Evolutionary conservation across 2,329 filamentous ascomycete species (phyloP), one percentile per base, ranked within the genome.

Genomic region (Nemania sp.): DNA sequence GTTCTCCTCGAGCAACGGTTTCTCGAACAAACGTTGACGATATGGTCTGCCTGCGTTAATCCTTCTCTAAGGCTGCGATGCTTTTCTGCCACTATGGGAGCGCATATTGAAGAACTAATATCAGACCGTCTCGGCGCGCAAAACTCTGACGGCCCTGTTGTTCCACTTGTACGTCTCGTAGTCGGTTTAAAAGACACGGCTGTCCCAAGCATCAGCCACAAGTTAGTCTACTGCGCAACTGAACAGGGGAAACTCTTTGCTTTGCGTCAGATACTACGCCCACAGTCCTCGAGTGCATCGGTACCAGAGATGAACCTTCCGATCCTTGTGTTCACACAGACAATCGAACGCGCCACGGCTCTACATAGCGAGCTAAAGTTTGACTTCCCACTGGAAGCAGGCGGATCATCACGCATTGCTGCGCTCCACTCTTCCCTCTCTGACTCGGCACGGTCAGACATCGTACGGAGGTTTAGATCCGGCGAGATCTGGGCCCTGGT

Each of bases 1-100:
- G 92, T 98, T 13, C 87, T 99, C 5, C 84, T 99, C 11, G 65
- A 67, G 18, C 93, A 98, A 69, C 88, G 90, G 5, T 99, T 99
- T 79, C 86, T 90, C 59, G 90, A 95, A 20, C 92, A 97, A 74
- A 97, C 92, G 0, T 80, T 96, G 39, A 83, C 84, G 3, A 88
- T 98, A 64, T 97, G 93, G 92, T 84, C 86, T 43, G 85, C 90
- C 2, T 94, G 94, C 74, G 87, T 81, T 2, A 87, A 88, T 67
- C 80, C 85, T 2, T 77, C 82, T n/a, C 80, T 98, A 9, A 85
- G 87, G 21, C 82, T 92, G 3, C 91, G 90, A 10, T 87, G 96
- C 62, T 99, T 94, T 92, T 98, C 95, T 13, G 95, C 95, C 13
- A 99, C 95, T 0, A 97, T 99, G 88, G 92, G 91, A 3, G 97